Evolutionary conservation across 1,139 yeast genomes (phyloP), one percentile per base, ranked within the genome.

Genomic region (Yamadazyma kanchanaburiensis): DNA sequence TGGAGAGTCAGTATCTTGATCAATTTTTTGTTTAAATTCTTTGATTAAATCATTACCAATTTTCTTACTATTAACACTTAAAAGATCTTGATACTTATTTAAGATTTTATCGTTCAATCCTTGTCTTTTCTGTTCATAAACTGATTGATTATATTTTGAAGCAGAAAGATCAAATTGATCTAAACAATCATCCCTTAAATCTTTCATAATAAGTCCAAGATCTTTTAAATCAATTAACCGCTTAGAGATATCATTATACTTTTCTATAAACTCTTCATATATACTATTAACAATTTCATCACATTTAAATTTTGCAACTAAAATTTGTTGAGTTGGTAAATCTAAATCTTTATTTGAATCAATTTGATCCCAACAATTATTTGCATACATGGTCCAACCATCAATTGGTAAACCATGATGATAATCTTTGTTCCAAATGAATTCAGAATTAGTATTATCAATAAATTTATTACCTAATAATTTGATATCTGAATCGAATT

Each of bases 371-470:
- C 98, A 91, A 42, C 95, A 81, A 49, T 80, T 85, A 33, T 80
- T 82, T 1, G 96, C 89, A 49, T 91, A 91, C 59, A 88, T 62
- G 4, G 94, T 76, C 97, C 98, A 91, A 10, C 96, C 98, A 56
- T 91, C 98, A 30, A 91, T 70, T 5, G 98, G 98, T 29, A 91
- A 78, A 31, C 74, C 70, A 43, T 94, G 89, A 49, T 87, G 96
- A 52, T 88, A 89, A 32, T 76, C 70, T 2, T 74, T 71, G 40
- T 76, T 74, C 64, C 87, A 85, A 18, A 80, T 60, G 35, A 66
- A 70, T n/a, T 58, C 64, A 3, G 49, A 39, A 5, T 53, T 41
- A 10, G 52, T 37, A 3, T 49, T 39, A 38, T 70, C 66, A 21
- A 62, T 54, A 35, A 84, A 72, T 25, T 76, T 56, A 44, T 77